phyloP scores from a whole-genome alignment of 2,329 filamentous ascomycete genomes.

The Hypomyces perniciosus region DNA sequence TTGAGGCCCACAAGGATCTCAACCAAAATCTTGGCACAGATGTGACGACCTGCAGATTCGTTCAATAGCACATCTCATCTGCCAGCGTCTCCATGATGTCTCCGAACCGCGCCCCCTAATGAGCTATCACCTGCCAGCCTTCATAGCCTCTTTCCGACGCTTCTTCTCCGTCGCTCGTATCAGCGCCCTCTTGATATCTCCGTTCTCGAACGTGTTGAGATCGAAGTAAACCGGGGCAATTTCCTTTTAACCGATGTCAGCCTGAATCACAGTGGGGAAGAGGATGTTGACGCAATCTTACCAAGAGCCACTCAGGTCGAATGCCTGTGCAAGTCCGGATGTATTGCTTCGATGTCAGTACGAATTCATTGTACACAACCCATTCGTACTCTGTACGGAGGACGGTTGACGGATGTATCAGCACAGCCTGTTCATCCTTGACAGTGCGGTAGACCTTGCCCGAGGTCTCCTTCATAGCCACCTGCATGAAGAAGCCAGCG shows the following conservation, averaged over 20 bases:
- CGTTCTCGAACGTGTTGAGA: slow-evolving; percentile 72
- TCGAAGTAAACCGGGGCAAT: slow-evolving; percentile 94
- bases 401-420: slow-evolving; percentile 90
- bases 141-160: slow-evolving; percentile 53
- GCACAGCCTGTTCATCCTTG: slow-evolving; percentile 91
- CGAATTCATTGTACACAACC: slow-evolving; percentile 98
- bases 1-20: no score
- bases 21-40: neutral
- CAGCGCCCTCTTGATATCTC: slow-evolving; percentile 71
- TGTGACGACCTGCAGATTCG: neutral
- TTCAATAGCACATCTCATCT: neutral
- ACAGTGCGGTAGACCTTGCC: slow-evolving; percentile 92
- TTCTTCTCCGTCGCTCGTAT: slow-evolving; percentile 54
- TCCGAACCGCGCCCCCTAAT: neutral
- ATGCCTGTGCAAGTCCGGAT: slow-evolving; percentile 90
- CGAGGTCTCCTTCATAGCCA: slow-evolving; percentile 84
- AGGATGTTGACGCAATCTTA: slow-evolving; percentile 38
- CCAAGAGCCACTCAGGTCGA: slow-evolving; percentile 88
- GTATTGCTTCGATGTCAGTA: slow-evolving; percentile 96
- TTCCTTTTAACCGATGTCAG: slow-evolving; percentile 50
- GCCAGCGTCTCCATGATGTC: neutral
- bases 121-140: slow-evolving; percentile 35
- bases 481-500: slow-evolving; percentile 98
- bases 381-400: slow-evolving; percentile 85
- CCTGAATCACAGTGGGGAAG: neutral